A percentile compares a stretch with the other conserved stretches of the same genome.
Conservation (phyloP, 352 stramenopile species). For the Hyphochytrium catenoides region DNA sequence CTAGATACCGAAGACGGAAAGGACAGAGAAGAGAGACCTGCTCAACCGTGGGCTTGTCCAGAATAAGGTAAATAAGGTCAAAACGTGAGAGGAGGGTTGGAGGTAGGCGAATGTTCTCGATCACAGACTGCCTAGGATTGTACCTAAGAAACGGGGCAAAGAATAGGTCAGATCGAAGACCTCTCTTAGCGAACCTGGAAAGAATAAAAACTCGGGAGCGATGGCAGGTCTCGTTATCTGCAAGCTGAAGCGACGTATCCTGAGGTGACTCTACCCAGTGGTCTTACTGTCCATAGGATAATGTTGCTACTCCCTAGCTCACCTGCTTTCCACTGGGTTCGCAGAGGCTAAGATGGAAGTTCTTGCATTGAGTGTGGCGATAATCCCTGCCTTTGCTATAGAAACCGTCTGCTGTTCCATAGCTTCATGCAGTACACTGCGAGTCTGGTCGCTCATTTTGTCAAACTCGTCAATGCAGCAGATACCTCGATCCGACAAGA, state of each 20-base stretch:
- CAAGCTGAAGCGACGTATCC: too few species aligned
- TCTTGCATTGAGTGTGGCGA: slow-evolving; percentile 89
- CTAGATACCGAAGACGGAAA: too few species aligned
- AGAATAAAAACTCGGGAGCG: too few species aligned
- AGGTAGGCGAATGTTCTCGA: slow-evolving; percentile 95
- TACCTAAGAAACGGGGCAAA: too few species aligned
- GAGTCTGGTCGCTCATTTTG: slow-evolving; percentile 94
- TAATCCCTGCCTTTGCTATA: slow-evolving; percentile 95
- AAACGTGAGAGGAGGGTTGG: slow-evolving; percentile 94
- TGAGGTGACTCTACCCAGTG: too few species aligned
- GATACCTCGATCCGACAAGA: slow-evolving; percentile 90
- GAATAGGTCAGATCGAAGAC: too few species aligned
- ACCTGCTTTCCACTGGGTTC: slow-evolving; percentile 96
- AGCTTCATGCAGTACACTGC: slow-evolving; percentile 94
- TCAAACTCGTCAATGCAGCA: slow-evolving; percentile 99
- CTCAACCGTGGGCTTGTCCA: slow-evolving; percentile 83
- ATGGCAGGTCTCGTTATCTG: too few species aligned
- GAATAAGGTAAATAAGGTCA: slow-evolving; percentile 98
- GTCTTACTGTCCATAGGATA: too few species aligned
- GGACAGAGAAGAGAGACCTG: too few species aligned
- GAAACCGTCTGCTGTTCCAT: slow-evolving; percentile 97
- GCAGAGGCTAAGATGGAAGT: slow-evolving; percentile 95
- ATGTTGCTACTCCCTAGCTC: too few species aligned
- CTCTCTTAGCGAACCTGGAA: too few species aligned
- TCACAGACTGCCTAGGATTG: slow-evolving; percentile 90